phyloP scores from a whole-genome alignment of 768 basidiomycete genomes.

The Podaxis sp. region DNA sequence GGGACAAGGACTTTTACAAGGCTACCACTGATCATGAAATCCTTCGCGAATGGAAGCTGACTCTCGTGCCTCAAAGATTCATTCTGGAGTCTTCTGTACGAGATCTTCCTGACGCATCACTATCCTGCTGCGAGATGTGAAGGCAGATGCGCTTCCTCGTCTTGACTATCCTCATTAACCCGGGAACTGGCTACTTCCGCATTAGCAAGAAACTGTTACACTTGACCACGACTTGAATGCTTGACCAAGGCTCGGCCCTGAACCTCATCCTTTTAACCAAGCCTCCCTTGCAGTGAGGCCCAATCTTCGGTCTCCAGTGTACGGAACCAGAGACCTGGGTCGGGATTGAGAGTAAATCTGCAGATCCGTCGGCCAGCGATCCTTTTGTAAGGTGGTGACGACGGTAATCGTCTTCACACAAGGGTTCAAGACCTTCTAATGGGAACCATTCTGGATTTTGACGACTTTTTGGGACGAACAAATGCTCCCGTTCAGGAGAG shows the following conservation, averaged over 20 bases:
- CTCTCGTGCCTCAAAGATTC: slow-evolving; percentile 87
- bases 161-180: slow-evolving; percentile 85
- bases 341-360: slow-evolving; percentile 50
- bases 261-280: slow-evolving; percentile 90
- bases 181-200: slow-evolving; percentile 91
- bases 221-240: slow-evolving; percentile 88
- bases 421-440: slow-evolving; percentile 70
- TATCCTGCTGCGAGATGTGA: slow-evolving; percentile 61
- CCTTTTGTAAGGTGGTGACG: slow-evolving; percentile 75
- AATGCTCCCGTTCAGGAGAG: slow-evolving; percentile 76
- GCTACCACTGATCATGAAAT: slow-evolving; percentile 93
- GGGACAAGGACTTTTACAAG: slow-evolving; percentile 97
- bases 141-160: slow-evolving; percentile 48
- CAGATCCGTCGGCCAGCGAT: slow-evolving; percentile 66
- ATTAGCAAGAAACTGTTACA: slow-evolving; percentile 89
- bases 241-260: slow-evolving; percentile 89
- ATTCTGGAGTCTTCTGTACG: slow-evolving; percentile 87
- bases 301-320: slow-evolving; percentile 87
- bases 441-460: slow-evolving; percentile 88
- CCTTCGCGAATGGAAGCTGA: slow-evolving; percentile 83
- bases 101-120: slow-evolving; percentile 88
- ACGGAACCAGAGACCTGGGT: slow-evolving; percentile 50
- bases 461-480: slow-evolving; percentile 86
- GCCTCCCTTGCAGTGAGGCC: slow-evolving; percentile 89
- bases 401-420: slow-evolving; percentile 35